Conservation (phyloP, 495 filamentous ascomycete species). For the Hyaloscypha finlandica region DNA sequence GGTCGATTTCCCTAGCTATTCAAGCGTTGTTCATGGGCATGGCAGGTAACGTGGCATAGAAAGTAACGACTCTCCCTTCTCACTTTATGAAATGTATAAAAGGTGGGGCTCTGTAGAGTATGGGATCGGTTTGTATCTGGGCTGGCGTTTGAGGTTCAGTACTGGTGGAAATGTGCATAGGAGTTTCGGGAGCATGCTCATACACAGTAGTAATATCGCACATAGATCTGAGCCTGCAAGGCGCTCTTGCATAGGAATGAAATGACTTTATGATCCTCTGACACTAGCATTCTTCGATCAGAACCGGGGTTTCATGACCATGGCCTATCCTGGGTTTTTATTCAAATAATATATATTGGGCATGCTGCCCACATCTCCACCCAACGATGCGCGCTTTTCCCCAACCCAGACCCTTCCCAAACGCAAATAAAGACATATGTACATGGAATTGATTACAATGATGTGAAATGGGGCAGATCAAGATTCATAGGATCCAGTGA, state of each 20-base stretch:
- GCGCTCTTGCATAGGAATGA: not conserved
- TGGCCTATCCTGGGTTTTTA: not conserved
- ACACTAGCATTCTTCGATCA: not conserved
- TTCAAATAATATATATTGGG: not conserved
- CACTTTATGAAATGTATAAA: conserved; percentile 15
- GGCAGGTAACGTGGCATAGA: conserved; percentile 77
- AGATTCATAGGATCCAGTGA: not conserved
- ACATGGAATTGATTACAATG: conserved; percentile 13
- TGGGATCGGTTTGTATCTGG: not conserved
- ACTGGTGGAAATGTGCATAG: not conserved
- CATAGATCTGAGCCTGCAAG: not conserved
- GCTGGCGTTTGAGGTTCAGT: not conserved
- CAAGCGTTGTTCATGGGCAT: conserved; percentile 96
- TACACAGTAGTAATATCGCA: not conserved
- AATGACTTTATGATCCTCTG: not conserved
- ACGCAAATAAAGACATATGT: not conserved
- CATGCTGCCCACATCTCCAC: not conserved
- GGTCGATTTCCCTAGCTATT: conserved; percentile 86
- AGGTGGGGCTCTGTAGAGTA: conserved; percentile 15
- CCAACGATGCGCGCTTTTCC: conserved; percentile 1
- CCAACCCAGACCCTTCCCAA: not conserved
- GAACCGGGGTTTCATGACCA: no score
- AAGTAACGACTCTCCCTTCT: conserved; percentile 13
- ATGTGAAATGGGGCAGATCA: conserved; percentile 2
- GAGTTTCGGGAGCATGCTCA: not conserved